Base-by-base conservation (phyloP, 768 basidiomycete species). In the Collybiopsis confluens region DNA sequence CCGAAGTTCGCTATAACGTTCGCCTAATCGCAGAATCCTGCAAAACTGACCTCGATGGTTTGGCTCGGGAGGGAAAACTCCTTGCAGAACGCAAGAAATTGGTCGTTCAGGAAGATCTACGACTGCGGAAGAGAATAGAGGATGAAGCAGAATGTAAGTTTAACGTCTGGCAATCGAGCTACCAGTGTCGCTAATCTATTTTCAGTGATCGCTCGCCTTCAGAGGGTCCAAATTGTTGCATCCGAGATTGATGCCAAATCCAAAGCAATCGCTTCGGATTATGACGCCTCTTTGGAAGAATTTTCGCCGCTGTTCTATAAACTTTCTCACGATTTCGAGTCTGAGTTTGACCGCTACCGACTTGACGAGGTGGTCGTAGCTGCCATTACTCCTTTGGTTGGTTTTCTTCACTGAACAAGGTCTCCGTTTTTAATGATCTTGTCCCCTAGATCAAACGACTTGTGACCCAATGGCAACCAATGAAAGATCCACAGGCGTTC, bases 1-100 rank as follows among this genome's bases (percentile, higher is more conserved):
- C 97, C 0, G 97, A 99, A 74, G 83, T 99, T n/a, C 83, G 96
- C 23, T 95, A 99, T 66, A 99, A 98, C 66, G 71, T 99, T 24
- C 83, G 89, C 3, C 80, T 98, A 40, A 92, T 99, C 30, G 78
- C 82, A 1, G 90, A 93, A 44, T 77, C 84, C 1, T 87, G 92
- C 61, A 90, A 90, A 61, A 82, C 77, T 16, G 90, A 96, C 56
- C 78, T 99, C 11, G 89, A 92, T 52, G 88, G 90, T 4, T 81
- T 98, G 21, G 93, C 93, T 0, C 81, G 86, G 15, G 97, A 99
- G 73, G 97, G 91, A 2, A 88, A 86, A 59, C 79, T 83, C 2
- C 76, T 98, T 2, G 80, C 88, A 58, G 90, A 90, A 56, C 82
- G 88, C 38, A 88, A 90, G 67, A 81, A 82, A 55, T 90, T 83